These are phyloP conservation scores for Mitragyna speciosa DNA, from an alignment of 257 asterid genomes.

Conservation along the genomic window DNA sequence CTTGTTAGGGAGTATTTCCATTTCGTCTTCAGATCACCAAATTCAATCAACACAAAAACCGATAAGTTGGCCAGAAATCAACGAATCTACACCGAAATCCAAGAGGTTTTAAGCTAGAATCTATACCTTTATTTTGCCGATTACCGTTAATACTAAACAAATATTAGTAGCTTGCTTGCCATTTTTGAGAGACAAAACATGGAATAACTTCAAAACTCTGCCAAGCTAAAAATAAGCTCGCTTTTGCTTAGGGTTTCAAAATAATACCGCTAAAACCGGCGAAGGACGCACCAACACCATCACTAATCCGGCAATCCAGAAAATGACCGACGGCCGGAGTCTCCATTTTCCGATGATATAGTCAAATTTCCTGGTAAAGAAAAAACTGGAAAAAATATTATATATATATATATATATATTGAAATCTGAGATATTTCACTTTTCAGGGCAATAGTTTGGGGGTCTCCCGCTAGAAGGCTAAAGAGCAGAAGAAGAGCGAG, in stretches of 20 bases:
- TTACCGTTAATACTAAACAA: constrained; percentile 11
- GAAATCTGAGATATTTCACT: background rate
- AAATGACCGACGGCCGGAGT: constrained; percentile 33
- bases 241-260: constrained; percentile 47
- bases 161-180: constrained; percentile 28
- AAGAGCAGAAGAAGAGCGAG: background rate
- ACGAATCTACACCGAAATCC: constrained; percentile 24
- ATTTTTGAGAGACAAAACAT: constrained; percentile 40
- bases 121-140: constrained; percentile 33
- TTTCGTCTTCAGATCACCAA: constrained; percentile 24
- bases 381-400: background rate
- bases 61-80: constrained; percentile 23
- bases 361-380: background rate
- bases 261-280: constrained; percentile 13
- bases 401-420: background rate
- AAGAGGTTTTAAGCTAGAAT: constrained; percentile 24
- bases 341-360: constrained; percentile 27
- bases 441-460: constrained; percentile 31
- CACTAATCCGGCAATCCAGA: constrained; percentile 33
- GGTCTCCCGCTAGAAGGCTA: constrained; percentile 3
- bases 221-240: constrained; percentile 21
- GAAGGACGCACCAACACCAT: constrained; percentile 24
- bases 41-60: constrained; percentile 27
- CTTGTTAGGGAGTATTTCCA: background rate
- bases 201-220: constrained; percentile 54